These are phyloP conservation scores for Teunomyces pallodes DNA, from an alignment of 805 yeast species.

Conservation along the genomic window DNA sequence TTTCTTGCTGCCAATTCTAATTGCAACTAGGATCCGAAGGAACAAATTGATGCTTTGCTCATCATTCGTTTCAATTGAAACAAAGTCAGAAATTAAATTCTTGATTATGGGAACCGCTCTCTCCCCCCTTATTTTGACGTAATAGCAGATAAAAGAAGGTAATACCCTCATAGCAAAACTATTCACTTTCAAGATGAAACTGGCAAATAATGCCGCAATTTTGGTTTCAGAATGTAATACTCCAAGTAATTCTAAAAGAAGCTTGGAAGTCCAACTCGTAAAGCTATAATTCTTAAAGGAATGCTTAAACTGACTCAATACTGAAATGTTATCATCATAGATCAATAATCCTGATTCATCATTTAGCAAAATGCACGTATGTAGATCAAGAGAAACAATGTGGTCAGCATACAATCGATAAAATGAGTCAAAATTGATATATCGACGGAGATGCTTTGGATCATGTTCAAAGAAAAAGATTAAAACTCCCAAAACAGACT, in stretches of 20 bases:
- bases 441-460: constrained; percentile 15
- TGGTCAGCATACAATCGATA: constrained; percentile 13
- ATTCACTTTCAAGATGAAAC: constrained; percentile 24
- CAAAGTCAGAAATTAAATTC: constrained; percentile 11
- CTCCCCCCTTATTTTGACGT: constrained; percentile 13
- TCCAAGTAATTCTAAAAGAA: constrained; percentile 31
- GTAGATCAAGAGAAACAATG: constrained; percentile 33
- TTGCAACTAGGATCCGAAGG: constrained; percentile 21
- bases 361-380: constrained; percentile 31
- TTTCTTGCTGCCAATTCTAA: constrained; percentile 41
- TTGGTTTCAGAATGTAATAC: constrained; percentile 28
- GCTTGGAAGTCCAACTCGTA: constrained; percentile 27
- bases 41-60: constrained; percentile 15
- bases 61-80: constrained; percentile 4
- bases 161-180: constrained; percentile 20
- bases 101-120: constrained; percentile 7
- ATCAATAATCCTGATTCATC: constrained; percentile 16
- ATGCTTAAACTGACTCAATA: constrained; percentile 9
- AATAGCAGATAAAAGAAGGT: constrained; percentile 27
- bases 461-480: constrained; percentile 23
- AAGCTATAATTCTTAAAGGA: constrained; percentile 8
- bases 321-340: constrained; percentile 11
- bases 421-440: constrained; percentile 19
- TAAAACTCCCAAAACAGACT: constrained; percentile 40
- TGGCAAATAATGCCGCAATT: constrained; percentile 30